Evolutionary conservation across 2,329 filamentous ascomycete species (phyloP).

Genomic region (Aspergillus ruber): DNA sequence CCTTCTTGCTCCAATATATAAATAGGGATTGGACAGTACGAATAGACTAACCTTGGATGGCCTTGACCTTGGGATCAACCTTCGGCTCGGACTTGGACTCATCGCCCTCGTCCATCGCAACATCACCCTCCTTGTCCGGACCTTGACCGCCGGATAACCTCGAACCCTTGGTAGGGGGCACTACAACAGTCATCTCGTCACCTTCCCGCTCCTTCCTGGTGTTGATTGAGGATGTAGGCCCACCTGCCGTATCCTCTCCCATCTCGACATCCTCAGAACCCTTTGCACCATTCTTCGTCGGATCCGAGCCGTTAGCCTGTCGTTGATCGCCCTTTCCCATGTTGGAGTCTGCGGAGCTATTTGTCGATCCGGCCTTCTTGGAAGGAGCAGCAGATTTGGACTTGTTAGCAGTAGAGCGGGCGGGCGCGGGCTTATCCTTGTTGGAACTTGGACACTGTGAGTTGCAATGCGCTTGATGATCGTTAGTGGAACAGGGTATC

Average conservation of each 20-base stretch:
- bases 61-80: constrained; percentile 44
- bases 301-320: constrained; percentile 60
- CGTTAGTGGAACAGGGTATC: constrained; percentile 42
- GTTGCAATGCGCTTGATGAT: constrained; percentile 39
- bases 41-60: constrained; percentile 39
- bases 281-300: constrained; percentile 61
- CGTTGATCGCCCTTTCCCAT: constrained; percentile 74
- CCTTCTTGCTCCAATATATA: neutral
- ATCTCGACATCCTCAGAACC: constrained; percentile 64
- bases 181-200: constrained; percentile 73
- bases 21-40: neutral
- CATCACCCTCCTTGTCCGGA: constrained; percentile 61
- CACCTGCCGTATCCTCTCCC: constrained; percentile 56
- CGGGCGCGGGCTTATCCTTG: constrained; percentile 41
- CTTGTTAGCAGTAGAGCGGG: constrained; percentile 38
- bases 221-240: constrained; percentile 49
- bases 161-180: constrained; percentile 63
- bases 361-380: constrained; percentile 31
- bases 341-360: constrained; percentile 29
- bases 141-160: constrained; percentile 51
- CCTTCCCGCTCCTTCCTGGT: constrained; percentile 61
- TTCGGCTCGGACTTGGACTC: constrained; percentile 39
- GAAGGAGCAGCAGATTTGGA: constrained; percentile 25
- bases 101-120: constrained; percentile 59
- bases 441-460: constrained; percentile 38